Base-by-base conservation (phyloP, 2,329 filamentous ascomycete genomes). In the Colletotrichum sp. region DNA sequence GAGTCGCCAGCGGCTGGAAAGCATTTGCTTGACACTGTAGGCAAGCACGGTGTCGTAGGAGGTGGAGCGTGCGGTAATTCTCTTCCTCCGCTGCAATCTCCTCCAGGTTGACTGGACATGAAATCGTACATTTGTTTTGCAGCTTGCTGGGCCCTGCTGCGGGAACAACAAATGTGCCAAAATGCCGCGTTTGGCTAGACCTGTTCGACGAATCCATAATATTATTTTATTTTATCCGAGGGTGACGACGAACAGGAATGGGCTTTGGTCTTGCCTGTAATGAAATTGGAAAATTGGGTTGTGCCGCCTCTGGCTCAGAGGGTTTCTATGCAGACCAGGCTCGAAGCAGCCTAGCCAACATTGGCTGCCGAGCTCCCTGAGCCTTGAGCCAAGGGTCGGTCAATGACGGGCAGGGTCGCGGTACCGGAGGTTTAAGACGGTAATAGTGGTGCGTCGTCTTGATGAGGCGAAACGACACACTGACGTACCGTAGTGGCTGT, bases 21-120 rank as follows among this genome's bases (percentile, higher is more conserved):
- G 55, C 63, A 52, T 21, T 30, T 76, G 63, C 30, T 36, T 32
- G 32, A 52, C 63, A 76, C 64, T 64, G 73, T 73, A 9, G 34
- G 24, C 21, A 36, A 28, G 34, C 70, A 73, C 73, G 57, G 73
- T 76, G 64, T 34, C 63, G 30, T n/a, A 15, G 39, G 16, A n/a
- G 49, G 64, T 76, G 73, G 73, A 65, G 69, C 59, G 57, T 73
- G 73, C 70, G 73, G 70, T 76, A 76, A 73, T 76, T 76, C 70
- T 76, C 63, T 63, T 57, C 36, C 49, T 67, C 60, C 62, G 49
- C 69, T 55, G 72, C 72, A 75, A 75, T 72, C 60, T 67, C 62
- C 72, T 62, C 52, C 72, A 71, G 36, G 32, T 49, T 52, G 68
- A 67, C 26, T 52, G 16, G 49, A 62, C 57, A 63, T 39, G 34